A percentile compares a stretch with the other conserved stretches of the same genome.
phyloP scores from a whole-genome alignment of 2,329 filamentous ascomycete species.

The Clonostachys rosea region DNA sequence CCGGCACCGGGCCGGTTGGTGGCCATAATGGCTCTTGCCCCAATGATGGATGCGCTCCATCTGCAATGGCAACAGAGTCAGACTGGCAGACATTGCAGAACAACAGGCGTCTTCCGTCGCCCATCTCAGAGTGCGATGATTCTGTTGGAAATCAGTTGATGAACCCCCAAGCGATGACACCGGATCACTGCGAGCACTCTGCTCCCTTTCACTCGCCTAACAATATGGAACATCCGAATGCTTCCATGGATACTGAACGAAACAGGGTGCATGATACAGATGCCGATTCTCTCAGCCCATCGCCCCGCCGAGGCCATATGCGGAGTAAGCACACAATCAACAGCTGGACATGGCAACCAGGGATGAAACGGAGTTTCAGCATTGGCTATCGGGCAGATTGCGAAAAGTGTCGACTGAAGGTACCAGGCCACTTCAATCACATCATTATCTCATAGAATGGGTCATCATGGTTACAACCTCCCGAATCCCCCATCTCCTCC shows the following conservation, averaged over 20 bases:
- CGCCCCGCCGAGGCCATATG: conserved; percentile 49
- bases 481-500: too few species aligned
- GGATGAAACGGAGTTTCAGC: conserved; percentile 67
- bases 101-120: conserved; percentile 50
- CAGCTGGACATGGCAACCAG: conserved; percentile 55
- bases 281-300: conserved; percentile 32
- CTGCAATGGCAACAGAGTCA: conserved; percentile 34
- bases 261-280: conserved; percentile 16
- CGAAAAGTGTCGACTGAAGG: conserved; percentile 70
- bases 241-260: conserved; percentile 28
- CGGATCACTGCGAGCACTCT: background rate
- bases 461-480: conserved; percentile 9
- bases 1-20: conserved; percentile 13
- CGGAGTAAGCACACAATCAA: conserved; percentile 56
- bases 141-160: conserved; percentile 26
- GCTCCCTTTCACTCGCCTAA: background rate
- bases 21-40: conserved; percentile 26
- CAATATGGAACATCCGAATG: conserved; percentile 30
- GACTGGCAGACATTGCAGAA: conserved; percentile 51
- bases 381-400: conserved; percentile 77
- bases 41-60: conserved; percentile 34
- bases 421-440: conserved; percentile 78
- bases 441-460: conserved; percentile 60
- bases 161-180: conserved; percentile 4
- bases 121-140: conserved; percentile 55